Evolutionary conservation across 2,329 filamentous ascomycete species (phyloP).

Genomic region (Proliferodiscus dingleyae): DNA sequence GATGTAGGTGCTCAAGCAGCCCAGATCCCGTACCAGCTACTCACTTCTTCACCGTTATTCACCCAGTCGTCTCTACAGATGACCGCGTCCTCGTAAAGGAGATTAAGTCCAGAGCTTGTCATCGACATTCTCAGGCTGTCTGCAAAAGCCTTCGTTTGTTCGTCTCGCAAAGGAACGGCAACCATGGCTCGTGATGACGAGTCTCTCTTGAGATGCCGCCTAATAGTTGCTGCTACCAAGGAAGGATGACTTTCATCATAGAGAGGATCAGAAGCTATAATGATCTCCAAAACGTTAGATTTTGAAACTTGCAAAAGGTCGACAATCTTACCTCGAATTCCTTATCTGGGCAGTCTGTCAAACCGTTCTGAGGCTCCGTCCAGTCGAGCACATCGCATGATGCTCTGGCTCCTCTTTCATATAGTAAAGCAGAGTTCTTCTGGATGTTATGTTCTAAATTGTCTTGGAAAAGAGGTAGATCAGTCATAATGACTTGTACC

Average conservation of each 20-base stretch:
- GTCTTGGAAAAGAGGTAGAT: constrained; percentile 67
- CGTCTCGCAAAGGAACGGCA: constrained; percentile 75
- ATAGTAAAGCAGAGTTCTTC: constrained; percentile 47
- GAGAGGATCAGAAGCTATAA: constrained; percentile 78
- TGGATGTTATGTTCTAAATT: constrained; percentile 3
- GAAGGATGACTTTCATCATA: constrained; percentile 80
- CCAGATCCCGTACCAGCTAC: constrained; percentile 10
- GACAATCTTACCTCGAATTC: constrained; percentile 1
- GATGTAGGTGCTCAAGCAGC: no score
- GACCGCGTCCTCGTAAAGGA: constrained; percentile 58
- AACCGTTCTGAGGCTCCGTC: constrained; percentile 32
- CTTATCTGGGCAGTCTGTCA: constrained; percentile 33
- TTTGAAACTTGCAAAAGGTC: not conserved
- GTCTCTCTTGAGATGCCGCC: constrained; percentile 56
- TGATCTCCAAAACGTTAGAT: constrained; percentile 44
- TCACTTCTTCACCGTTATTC: constrained; percentile 37
- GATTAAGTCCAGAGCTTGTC: constrained; percentile 44
- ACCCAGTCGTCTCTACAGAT: constrained; percentile 71
- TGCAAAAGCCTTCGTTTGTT: constrained; percentile 58
- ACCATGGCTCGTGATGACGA: constrained; percentile 62
- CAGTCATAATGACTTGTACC: constrained; percentile 67
- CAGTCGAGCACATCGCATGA: constrained; percentile 60
- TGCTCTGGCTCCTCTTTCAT: constrained; percentile 49
- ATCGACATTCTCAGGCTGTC: constrained; percentile 59
- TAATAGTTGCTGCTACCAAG: constrained; percentile 60